Conservation (phyloP, 257 asterid genomes). For the Dorcoceras hygrometricum region DNA sequence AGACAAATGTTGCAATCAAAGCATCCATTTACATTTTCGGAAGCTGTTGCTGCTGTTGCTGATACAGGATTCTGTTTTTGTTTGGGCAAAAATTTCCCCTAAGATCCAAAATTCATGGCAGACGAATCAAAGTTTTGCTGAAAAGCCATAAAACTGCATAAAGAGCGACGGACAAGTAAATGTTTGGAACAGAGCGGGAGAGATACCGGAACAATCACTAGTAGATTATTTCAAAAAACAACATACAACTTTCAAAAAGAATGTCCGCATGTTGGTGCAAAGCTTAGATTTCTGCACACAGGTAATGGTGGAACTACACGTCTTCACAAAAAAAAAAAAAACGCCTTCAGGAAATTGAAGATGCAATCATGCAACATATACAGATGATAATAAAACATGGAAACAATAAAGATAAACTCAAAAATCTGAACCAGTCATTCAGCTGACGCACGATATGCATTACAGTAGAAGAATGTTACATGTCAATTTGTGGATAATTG, state of each 20-base stretch:
- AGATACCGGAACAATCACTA: not conserved
- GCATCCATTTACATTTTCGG: constrained; percentile 52
- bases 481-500: constrained; percentile 22
- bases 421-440: constrained; percentile 17
- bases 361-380: constrained; percentile 15
- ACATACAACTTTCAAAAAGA: too few relatives aligned
- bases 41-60: constrained; percentile 29
- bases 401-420: not conserved
- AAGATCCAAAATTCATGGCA: constrained; percentile 34
- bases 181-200: constrained; percentile 5
- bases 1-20: constrained; percentile 88
- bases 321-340: not conserved
- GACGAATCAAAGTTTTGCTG: constrained; percentile 44
- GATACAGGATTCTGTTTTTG: constrained; percentile 40
- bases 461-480: not conserved
- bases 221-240: too few relatives aligned
- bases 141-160: constrained; percentile 61
- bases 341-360: constrained; percentile 7
- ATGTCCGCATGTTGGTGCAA: not conserved
- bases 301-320: not conserved
- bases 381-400: constrained; percentile 6
- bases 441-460: constrained; percentile 5
- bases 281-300: not conserved
- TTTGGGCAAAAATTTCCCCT: constrained; percentile 38
- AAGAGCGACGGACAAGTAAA: constrained; percentile 6